Conservation (phyloP, 495 filamentous ascomycete genomes). For the Xylaria longipes region DNA sequence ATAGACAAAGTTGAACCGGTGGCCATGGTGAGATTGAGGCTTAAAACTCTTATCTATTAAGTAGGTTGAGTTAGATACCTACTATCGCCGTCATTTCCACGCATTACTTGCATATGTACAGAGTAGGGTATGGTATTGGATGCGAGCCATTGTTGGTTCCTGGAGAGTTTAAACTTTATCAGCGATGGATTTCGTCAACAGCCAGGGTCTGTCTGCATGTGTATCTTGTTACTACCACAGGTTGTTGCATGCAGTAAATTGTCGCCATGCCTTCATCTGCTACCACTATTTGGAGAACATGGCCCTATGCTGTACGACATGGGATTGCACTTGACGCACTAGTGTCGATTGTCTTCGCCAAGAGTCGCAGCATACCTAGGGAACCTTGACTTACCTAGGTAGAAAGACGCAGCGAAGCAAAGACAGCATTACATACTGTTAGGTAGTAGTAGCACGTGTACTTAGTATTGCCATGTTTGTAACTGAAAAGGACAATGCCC, state of each 20-base stretch:
- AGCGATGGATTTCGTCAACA: too few species aligned
- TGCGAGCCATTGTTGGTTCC: too few species aligned
- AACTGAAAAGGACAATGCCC: background rate
- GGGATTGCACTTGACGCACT: background rate
- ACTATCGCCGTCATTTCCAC: background rate
- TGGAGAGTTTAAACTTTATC: too few species aligned
- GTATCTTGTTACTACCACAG: too few species aligned
- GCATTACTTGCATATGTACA: background rate
- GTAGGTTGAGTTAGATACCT: too few species aligned
- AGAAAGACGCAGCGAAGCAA: background rate
- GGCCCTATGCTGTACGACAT: background rate
- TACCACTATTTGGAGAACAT: background rate
- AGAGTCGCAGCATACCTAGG: too few species aligned
- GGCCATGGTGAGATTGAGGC: background rate
- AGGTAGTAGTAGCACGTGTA: too few species aligned
- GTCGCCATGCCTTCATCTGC: background rate
- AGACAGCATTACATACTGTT: background rate
- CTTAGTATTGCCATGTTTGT: too few species aligned
- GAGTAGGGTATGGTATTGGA: too few species aligned
- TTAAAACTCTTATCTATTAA: background rate
- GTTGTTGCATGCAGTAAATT: background rate
- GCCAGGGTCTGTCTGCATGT: too few species aligned
- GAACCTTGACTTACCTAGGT: background rate
- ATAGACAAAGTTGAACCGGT: background rate
- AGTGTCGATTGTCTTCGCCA: background rate